phyloP scores from a whole-genome alignment of 306 rosid species.

The Rosa lucieae region DNA sequence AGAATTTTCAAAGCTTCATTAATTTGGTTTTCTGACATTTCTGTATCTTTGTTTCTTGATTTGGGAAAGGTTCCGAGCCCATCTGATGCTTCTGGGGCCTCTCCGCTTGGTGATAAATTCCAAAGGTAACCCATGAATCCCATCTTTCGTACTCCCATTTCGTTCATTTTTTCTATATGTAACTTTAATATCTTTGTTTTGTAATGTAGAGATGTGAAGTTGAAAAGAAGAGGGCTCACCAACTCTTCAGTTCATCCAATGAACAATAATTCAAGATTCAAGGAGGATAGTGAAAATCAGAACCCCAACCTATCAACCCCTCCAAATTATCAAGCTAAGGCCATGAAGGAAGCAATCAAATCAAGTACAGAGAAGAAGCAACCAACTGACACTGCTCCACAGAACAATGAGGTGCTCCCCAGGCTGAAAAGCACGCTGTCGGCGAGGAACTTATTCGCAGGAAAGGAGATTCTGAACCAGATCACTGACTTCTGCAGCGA shows the following conservation, averaged over 20 bases:
- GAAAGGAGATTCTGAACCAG: conserved; percentile 79
- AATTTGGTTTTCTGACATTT: neutral
- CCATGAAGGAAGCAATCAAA: conserved; percentile 58
- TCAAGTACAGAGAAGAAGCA: conserved; percentile 73
- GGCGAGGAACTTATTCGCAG: conserved; percentile 65
- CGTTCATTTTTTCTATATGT: neutral
- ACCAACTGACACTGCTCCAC: conserved; percentile 30
- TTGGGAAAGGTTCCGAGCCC: conserved; percentile 52
- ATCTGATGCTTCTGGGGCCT: conserved; percentile 42
- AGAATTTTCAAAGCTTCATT: neutral
- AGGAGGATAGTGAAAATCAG: conserved; percentile 64
- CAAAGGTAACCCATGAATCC: conserved; percentile 48
- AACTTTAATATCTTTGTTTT: neutral
- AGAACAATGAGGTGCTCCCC: conserved; percentile 38
- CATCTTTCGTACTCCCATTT: neutral
- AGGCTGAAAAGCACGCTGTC: conserved; percentile 75
- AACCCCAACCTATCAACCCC: conserved; percentile 67
- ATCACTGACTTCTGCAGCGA: conserved; percentile 88
- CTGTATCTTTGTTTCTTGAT: neutral
- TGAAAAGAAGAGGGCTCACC: conserved; percentile 68
- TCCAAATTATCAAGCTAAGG: conserved; percentile 37
- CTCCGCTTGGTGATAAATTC: conserved; percentile 50
- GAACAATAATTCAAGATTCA: conserved; percentile 44
- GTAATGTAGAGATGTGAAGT: conserved; percentile 53
- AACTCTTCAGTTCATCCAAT: conserved; percentile 44